phyloP scores from a whole-genome alignment of 352 stramenopile species.

The Phytophthora ramorum region DNA sequence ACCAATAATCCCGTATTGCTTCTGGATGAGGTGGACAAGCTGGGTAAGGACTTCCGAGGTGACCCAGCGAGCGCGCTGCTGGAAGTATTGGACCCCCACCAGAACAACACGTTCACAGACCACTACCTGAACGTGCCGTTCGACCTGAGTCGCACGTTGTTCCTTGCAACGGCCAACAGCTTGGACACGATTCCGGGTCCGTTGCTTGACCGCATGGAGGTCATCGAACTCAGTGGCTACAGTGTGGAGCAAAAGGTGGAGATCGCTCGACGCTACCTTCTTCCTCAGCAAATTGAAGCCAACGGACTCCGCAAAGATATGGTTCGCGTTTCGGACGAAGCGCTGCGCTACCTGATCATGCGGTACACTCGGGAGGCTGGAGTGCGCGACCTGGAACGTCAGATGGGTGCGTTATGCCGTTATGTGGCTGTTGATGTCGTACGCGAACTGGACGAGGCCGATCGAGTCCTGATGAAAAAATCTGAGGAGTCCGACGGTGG shows the following conservation, averaged over 20 bases:
- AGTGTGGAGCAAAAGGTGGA: constrained; percentile 86
- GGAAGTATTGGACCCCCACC: constrained; percentile 88
- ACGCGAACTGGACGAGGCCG: constrained; percentile 45
- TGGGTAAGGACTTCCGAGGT: constrained; percentile 76
- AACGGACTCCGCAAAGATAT: constrained; percentile 66
- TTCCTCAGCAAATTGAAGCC: constrained; percentile 80
- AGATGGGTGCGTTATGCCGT: constrained; percentile 79
- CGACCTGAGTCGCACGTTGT: constrained; percentile 85
- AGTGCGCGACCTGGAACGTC: constrained; percentile 83
- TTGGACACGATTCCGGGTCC: constrained; percentile 79
- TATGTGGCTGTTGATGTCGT: constrained; percentile 79
- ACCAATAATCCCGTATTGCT: constrained; percentile 83
- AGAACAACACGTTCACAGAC: constrained; percentile 89
- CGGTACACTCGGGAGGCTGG: constrained; percentile 89
- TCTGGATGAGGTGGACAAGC: constrained; percentile 90
- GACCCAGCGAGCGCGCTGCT: constrained; percentile 76
- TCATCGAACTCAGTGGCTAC: constrained; percentile 86
- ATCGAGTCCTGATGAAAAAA: constrained; percentile 20
- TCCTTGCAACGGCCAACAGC: constrained; percentile 88
- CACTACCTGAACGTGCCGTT: constrained; percentile 91
- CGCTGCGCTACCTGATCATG: constrained; percentile 74
- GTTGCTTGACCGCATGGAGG: constrained; percentile 86
- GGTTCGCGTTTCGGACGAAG: constrained; percentile 62
- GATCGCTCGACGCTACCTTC: constrained; percentile 78
- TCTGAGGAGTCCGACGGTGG: constrained; percentile 10